Percentiles rank a stretch among this genome's conserved stretches.
phyloP scores from a whole-genome alignment of 1,284 basidiomycete species.

The Xerocomus amazonicus region DNA sequence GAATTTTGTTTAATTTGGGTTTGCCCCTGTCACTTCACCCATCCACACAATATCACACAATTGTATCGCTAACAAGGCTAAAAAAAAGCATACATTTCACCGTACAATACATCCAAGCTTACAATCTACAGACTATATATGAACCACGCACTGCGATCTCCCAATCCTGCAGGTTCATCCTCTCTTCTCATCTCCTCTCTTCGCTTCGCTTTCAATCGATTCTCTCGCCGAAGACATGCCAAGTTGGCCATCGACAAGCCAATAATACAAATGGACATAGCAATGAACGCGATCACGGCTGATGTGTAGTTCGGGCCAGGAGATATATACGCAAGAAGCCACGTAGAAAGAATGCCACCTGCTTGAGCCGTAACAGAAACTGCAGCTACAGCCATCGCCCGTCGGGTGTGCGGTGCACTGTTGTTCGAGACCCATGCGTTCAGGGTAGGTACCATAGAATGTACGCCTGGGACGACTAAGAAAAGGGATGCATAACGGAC shows the following conservation, averaged over 20 bases:
- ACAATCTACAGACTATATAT: conserved; percentile 24
- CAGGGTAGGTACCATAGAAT: conserved; percentile 42
- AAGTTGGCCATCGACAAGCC: conserved; percentile 33
- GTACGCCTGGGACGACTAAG: conserved; percentile 45
- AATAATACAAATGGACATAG: conserved; percentile 35
- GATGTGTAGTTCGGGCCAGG: conserved; percentile 41
- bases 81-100: no score
- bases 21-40: no score
- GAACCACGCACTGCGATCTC: conserved; percentile 34
- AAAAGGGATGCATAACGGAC: conserved; percentile 51
- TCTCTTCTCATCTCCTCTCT: conserved; percentile 13
- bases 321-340: conserved; percentile 46
- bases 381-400: conserved; percentile 52
- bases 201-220: conserved; percentile 20
- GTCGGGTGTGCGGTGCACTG: conserved; percentile 49
- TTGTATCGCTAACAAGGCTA: no score
- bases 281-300: conserved; percentile 39
- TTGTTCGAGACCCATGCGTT: conserved; percentile 59
- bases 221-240: conserved; percentile 22
- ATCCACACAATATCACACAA: no score
- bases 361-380: conserved; percentile 50
- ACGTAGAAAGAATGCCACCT: conserved; percentile 55
- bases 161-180: conserved; percentile 21
- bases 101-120: no score
- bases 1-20: no score